Percentiles rank a stretch among this genome's conserved stretches.
phyloP scores from a whole-genome alignment of 495 filamentous ascomycete genomes.

The Aspergillus asperescens region DNA sequence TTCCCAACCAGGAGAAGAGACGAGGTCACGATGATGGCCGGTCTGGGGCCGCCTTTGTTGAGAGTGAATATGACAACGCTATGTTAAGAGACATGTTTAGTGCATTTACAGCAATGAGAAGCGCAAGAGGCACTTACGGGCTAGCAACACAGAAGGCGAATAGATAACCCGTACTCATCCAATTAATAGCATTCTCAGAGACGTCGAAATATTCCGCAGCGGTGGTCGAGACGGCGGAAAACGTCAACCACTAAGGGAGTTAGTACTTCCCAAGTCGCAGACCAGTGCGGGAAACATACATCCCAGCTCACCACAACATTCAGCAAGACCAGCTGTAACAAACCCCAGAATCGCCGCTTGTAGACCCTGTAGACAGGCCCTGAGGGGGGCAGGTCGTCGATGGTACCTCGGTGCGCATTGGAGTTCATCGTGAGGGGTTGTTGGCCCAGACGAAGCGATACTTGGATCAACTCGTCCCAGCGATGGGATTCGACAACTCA shows the following conservation, averaged over 20 bases:
- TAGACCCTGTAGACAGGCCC: constrained; percentile 66
- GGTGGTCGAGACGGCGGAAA: constrained; percentile 74
- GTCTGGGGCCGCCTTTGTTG: constrained; percentile 72
- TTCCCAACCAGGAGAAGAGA: constrained; percentile 73
- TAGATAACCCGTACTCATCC: constrained; percentile 80
- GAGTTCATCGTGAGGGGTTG: constrained; percentile 1
- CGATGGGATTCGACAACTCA: not conserved
- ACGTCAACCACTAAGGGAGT: constrained; percentile 76
- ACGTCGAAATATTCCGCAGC: constrained; percentile 72
- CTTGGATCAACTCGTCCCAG: not conserved
- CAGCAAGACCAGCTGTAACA: constrained; percentile 74
- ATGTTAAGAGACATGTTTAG: not conserved
- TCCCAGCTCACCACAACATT: constrained; percentile 96
- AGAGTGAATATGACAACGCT: constrained; percentile 70
- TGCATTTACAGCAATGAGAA: not conserved
- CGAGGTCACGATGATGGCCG: constrained; percentile 67
- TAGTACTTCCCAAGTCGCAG: not conserved
- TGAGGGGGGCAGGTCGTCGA: constrained; percentile 16
- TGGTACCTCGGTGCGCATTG: constrained; percentile 2
- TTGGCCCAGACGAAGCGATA: not conserved
- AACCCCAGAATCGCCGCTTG: constrained; percentile 83
- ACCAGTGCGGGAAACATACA: constrained; percentile 49
- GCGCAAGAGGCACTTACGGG: constrained; percentile 47
- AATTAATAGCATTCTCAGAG: constrained; percentile 76
- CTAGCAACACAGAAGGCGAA: constrained; percentile 74